These are phyloP conservation scores for Penicillium hordei DNA, from an alignment of 2,329 filamentous ascomycete species.

Conservation along the genomic window DNA sequence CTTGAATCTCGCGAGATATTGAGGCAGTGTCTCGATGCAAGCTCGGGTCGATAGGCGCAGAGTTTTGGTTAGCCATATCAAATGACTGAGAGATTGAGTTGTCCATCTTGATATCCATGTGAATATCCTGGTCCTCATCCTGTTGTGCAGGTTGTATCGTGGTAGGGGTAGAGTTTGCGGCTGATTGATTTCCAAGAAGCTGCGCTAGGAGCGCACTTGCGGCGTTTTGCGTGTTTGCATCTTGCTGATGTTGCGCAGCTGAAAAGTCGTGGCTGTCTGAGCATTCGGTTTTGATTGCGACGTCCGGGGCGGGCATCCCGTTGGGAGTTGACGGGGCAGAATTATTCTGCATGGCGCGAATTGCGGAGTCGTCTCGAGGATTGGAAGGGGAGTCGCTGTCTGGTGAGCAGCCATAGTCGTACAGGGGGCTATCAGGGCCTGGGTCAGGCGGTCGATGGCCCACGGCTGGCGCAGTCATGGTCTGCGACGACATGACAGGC, in stretches of 20 bases:
- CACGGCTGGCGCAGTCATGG: conserved; percentile 50
- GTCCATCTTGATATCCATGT: conserved; percentile 16
- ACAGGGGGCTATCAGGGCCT: conserved; percentile 42
- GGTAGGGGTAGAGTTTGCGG: conserved; percentile 20
- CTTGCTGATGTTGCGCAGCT: conserved; percentile 29
- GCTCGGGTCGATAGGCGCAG: conserved; percentile 8
- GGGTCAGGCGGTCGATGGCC: conserved; percentile 47
- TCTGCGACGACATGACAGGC: conserved; percentile 49
- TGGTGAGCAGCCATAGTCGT: conserved; percentile 39
- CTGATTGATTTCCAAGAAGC: conserved; percentile 39
- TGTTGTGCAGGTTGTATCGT: conserved; percentile 17
- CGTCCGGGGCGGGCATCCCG: conserved; percentile 31
- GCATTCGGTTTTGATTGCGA: conserved; percentile 34
- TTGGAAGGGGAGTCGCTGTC: conserved; percentile 28
- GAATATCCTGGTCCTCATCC: conserved; percentile 15
- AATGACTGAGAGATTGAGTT: conserved; percentile 10
- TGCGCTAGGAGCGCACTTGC: conserved; percentile 45
- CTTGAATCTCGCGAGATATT: conserved; percentile 18
- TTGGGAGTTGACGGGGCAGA: conserved; percentile 35
- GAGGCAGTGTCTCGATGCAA: conserved; percentile 13
- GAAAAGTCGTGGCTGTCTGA: conserved; percentile 25
- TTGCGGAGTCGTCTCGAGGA: conserved; percentile 40
- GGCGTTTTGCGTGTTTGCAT: conserved; percentile 41
- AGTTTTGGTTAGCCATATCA: conserved; percentile 8
- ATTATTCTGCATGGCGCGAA: conserved; percentile 40